These are phyloP conservation scores for Guadua angustifolia DNA, from an alignment of 176 grass and related monocot species.

Conservation along the genomic window DNA sequence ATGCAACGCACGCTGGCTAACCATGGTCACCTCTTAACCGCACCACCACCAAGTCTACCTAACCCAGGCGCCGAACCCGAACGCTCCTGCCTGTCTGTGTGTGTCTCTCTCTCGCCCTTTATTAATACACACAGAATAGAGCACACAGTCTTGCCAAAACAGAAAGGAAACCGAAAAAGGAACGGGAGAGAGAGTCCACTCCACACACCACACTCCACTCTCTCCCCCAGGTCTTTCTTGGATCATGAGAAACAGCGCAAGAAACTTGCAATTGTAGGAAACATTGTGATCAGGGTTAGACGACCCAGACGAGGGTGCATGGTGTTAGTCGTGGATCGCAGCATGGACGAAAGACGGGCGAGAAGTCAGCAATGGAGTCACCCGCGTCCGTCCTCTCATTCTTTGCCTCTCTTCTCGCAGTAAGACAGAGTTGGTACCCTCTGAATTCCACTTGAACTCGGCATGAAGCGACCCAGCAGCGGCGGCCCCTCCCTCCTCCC, in stretches of 20 bases:
- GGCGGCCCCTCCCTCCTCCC: constrained; percentile 29
- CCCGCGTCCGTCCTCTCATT: background rate
- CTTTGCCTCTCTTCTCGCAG: background rate
- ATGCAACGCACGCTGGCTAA: constrained; percentile 33
- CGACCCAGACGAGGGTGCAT: background rate
- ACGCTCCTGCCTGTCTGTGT: background rate
- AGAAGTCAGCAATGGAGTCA: constrained; percentile 32
- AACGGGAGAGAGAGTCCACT: constrained; percentile 15
- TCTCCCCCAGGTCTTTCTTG: constrained; percentile 12
- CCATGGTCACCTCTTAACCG: constrained; percentile 56
- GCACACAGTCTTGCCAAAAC: constrained; percentile 41
- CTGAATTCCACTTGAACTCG: constrained; percentile 24
- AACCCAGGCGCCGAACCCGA: constrained; percentile 4
- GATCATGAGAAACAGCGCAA: constrained; percentile 38
- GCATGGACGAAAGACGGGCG: constrained; percentile 27
- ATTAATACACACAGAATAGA: constrained; percentile 55
- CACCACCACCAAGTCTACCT: constrained; percentile 7
- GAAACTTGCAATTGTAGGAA: constrained; percentile 13
- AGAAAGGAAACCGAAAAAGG: constrained; percentile 40
- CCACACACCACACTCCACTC: constrained; percentile 40
- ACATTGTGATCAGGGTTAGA: background rate
- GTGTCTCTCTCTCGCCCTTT: constrained; percentile 27
- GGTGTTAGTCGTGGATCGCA: constrained; percentile 34
- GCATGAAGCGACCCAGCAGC: constrained; percentile 51
- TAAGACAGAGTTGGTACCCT: background rate